Base-by-base conservation (phyloP, 2,329 filamentous ascomycete genomes). In the Colletotrichum eremochloae region DNA sequence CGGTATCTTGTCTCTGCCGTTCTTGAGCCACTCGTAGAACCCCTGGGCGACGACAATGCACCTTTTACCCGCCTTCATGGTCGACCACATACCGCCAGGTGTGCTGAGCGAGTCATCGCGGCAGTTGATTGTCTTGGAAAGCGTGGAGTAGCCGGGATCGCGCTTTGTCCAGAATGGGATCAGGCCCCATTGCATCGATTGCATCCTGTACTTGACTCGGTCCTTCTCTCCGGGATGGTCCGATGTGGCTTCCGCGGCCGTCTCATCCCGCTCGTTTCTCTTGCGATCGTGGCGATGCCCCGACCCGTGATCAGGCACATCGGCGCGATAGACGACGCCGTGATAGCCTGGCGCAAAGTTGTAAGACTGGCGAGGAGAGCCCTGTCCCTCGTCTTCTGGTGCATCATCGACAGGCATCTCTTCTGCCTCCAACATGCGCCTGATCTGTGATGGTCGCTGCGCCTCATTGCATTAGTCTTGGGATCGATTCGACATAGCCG, bases 11-110 rank as follows among this genome's bases (percentile, higher is more conserved):
- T 96, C 92, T 76, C 93, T 95, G 66, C 77, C 92, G 77, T 92
- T 94, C 81, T 96, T 96, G 72, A 97, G 84, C 96, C 96, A 98
- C 82, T 99, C 96, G 78, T 94, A 99, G 82, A 98, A 99, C 1
- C 96, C 96, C 81, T 98, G 93, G 12, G 94, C 95, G 7, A 97
- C 80, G 12, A 98, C 90, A 31, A 98, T 86, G 80, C 96, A 98
- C 40, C 96, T 88, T 83, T 98, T 97, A 76, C 88, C 90, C 73
- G 91, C 90, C 83, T 98, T 98, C 93, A 98, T 97, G 1, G 89
- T 90, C 53, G 89, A 92, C 96, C 96, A 98, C 91, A 98, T 93
- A 14, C 95, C 95, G 6, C 91, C 89, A 11, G 92, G 87, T 12
- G 92, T 89, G 7, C 89, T 86, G 29, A 98, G 85, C 1, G 94